Evolutionary conservation across 1,284 basidiomycete genomes (phyloP).

Genomic region (Rhodotorula sp.): DNA sequence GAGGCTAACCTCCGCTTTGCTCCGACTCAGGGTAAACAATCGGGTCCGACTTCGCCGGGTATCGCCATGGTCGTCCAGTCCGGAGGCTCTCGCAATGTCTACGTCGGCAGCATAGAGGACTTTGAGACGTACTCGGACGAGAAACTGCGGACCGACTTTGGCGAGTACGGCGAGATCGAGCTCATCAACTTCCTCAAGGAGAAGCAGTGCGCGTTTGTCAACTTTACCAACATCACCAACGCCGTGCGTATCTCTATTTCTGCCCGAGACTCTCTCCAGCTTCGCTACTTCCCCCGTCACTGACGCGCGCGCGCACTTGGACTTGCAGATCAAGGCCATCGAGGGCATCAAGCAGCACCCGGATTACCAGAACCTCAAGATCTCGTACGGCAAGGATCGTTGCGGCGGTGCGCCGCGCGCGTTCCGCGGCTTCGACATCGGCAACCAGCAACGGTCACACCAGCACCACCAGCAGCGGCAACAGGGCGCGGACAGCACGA

Average conservation of each 20-base stretch:
- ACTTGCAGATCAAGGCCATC: slow-evolving; percentile 74
- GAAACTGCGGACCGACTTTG: slow-evolving; percentile 80
- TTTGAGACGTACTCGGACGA: slow-evolving; percentile 83
- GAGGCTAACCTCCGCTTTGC: not conserved
- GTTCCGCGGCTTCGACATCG: slow-evolving; percentile 33
- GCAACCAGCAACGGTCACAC: slow-evolving; percentile 22
- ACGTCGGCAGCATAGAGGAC: slow-evolving; percentile 73
- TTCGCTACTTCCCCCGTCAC: not conserved
- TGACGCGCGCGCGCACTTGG: not conserved
- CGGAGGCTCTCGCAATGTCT: slow-evolving; percentile 90
- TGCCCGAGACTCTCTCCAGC: not conserved
- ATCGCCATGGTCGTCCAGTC: slow-evolving; percentile 81
- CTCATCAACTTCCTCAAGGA: slow-evolving; percentile 91
- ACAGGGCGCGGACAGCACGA: not conserved
- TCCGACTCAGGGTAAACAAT: slow-evolving; percentile 39
- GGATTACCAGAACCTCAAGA: slow-evolving; percentile 44
- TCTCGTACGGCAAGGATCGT: slow-evolving; percentile 86
- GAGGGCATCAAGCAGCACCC: slow-evolving; percentile 72
- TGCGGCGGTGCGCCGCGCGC: slow-evolving; percentile 59
- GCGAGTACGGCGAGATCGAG: slow-evolving; percentile 89
- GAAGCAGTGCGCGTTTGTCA: slow-evolving; percentile 94
- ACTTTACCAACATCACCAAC: slow-evolving; percentile 82
- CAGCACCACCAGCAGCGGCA: not conserved
- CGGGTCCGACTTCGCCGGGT: slow-evolving; percentile 69
- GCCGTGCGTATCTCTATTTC: slow-evolving; percentile 52